Percentiles rank a stretch among this genome's conserved stretches.
Conservation (phyloP, 2,329 filamentous ascomycete genomes). For the Aspergillus fructus region DNA sequence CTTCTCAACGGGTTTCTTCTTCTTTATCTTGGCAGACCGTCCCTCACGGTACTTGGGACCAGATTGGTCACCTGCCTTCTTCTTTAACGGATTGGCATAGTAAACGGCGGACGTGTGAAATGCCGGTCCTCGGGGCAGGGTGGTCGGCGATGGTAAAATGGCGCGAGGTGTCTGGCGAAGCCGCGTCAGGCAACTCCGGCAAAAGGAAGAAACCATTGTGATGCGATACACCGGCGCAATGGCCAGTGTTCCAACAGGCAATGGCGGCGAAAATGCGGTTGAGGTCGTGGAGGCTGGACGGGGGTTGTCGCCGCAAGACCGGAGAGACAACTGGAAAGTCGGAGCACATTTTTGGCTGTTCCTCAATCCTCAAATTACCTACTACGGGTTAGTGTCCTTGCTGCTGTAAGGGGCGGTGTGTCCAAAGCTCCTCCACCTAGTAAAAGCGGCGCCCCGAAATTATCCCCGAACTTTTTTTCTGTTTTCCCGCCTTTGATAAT, state of each 20-base stretch:
- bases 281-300: constrained; percentile 17
- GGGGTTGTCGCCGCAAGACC: constrained; percentile 21
- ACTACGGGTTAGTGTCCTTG: constrained; percentile 23
- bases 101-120: constrained; percentile 48
- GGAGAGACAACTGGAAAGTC: constrained; percentile 18
- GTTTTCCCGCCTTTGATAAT: constrained; percentile 15
- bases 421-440: constrained; percentile 11
- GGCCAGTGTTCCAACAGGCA: constrained; percentile 31
- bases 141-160: constrained; percentile 40
- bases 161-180: constrained; percentile 41
- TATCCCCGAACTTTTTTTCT: constrained; percentile 32
- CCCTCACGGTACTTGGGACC: constrained; percentile 38
- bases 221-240: constrained; percentile 31
- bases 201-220: constrained; percentile 58
- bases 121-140: constrained; percentile 46
- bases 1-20: constrained; percentile 41
- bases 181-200: constrained; percentile 60
- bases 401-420: constrained; percentile 22
- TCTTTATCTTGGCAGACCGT: constrained; percentile 46
- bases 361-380: constrained; percentile 20
- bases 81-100: constrained; percentile 47
- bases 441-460: constrained; percentile 29
- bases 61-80: constrained; percentile 37
- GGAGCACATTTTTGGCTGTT: constrained; percentile 25
- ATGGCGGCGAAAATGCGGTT: constrained; percentile 19